Percentiles rank a stretch among this genome's conserved stretches.
Conservation (phyloP, 1,139 yeast genomes). For the Kodamaea sp. region DNA sequence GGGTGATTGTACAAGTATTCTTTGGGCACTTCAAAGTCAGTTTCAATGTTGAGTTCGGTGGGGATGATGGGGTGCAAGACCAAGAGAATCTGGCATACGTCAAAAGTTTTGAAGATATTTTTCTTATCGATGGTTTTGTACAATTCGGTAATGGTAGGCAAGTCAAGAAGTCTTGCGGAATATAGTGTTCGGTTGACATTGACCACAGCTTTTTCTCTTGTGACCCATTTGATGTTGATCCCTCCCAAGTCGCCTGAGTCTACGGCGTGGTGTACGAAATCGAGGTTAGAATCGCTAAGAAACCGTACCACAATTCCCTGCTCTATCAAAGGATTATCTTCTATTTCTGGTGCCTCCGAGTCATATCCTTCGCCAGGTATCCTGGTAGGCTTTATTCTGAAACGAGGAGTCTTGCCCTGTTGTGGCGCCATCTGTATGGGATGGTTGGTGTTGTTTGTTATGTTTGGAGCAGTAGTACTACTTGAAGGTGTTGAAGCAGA, state of each 20-base stretch:
- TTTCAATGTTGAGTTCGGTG: conserved; percentile 37
- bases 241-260: conserved; percentile 80
- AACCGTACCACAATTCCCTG: conserved; percentile 82
- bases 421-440: conserved; percentile 6
- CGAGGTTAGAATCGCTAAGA: conserved; percentile 76
- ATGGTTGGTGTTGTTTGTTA: neutral
- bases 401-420: conserved; percentile 44
- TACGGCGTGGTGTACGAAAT: conserved; percentile 73
- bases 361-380: conserved; percentile 96
- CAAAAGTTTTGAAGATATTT: conserved; percentile 83
- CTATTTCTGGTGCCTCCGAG: conserved; percentile 94
- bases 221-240: conserved; percentile 77
- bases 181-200: conserved; percentile 58
- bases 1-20: conserved; percentile 47
- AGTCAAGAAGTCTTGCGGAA: conserved; percentile 83
- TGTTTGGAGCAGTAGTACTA: conserved; percentile 1
- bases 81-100: conserved; percentile 80
- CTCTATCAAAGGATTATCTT: conserved; percentile 90
- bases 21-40: conserved; percentile 42
- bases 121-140: conserved; percentile 89
- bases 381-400: conserved; percentile 79
- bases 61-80: conserved; percentile 62
- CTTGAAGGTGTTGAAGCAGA: neutral
- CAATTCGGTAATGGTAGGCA: conserved; percentile 87
- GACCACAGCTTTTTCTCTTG: conserved; percentile 73